Conservation (phyloP, 495 filamentous ascomycete genomes). For the Trichoderma orchidacearum region DNA sequence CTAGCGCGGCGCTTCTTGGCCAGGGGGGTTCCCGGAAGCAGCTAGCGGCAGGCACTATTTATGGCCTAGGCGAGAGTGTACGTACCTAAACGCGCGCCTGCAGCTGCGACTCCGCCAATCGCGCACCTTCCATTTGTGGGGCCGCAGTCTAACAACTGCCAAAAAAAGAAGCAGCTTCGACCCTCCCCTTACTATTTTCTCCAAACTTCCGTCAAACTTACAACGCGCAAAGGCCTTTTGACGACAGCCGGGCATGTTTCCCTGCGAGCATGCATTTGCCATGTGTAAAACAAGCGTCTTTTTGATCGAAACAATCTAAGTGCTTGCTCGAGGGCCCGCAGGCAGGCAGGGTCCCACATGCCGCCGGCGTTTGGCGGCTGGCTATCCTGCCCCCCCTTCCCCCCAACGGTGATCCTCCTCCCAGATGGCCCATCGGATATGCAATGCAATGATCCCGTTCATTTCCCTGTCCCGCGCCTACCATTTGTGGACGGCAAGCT, state of each 20-base stretch:
- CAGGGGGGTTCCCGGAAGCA: neutral
- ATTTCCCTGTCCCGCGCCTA: neutral
- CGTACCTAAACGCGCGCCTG: neutral
- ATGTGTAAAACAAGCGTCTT: too few relatives aligned
- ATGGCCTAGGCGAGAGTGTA: neutral
- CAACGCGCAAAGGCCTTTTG: too few relatives aligned
- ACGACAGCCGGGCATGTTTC: too few relatives aligned
- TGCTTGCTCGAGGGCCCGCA: too few relatives aligned
- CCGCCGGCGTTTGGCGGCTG: neutral
- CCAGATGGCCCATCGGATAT: neutral
- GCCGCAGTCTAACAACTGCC: neutral
- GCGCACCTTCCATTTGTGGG: neutral
- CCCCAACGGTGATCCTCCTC: neutral
- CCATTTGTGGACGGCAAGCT: neutral
- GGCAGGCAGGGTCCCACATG: too few relatives aligned
- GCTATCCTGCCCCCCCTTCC: neutral
- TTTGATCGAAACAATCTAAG: too few relatives aligned
- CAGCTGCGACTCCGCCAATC: neutral
- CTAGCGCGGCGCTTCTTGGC: neutral
- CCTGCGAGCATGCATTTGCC: too few relatives aligned
- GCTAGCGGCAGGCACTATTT: neutral
- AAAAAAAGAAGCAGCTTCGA: too few relatives aligned
- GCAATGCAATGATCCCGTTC: neutral
- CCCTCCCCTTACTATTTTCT: too few relatives aligned
- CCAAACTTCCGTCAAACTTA: too few relatives aligned